Evolutionary conservation across 192 early-diverging fungal genomes (phyloP).

Genomic region (Umbelopsis sp.): DNA sequence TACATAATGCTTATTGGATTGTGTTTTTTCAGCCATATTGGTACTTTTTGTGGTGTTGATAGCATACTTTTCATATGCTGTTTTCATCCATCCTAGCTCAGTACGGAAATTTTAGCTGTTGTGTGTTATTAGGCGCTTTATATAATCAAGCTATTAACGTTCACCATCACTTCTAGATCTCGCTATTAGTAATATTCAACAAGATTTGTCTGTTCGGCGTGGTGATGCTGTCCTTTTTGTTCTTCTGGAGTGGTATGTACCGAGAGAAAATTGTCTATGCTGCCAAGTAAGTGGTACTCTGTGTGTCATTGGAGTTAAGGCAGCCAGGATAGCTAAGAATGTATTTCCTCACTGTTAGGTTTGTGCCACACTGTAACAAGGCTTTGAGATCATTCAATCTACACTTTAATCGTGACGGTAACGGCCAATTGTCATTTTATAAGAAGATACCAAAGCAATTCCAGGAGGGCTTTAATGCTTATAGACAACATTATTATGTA

Average conservation of each 20-base stretch:
- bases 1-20: not conserved
- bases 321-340: not conserved
- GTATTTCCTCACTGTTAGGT: conserved; percentile 33
- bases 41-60: conserved; percentile 36
- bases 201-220: conserved; percentile 36
- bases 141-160: not conserved
- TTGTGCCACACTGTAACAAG: conserved; percentile 60
- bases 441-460: conserved; percentile 54
- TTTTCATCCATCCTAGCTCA: conserved; percentile 52
- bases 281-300: conserved; percentile 44
- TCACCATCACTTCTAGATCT: conserved; percentile 20
- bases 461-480: conserved; percentile 54
- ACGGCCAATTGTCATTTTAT: conserved; percentile 51
- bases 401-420: conserved; percentile 50
- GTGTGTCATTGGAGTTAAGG: not conserved
- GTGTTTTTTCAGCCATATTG: conserved; percentile 27
- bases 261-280: conserved; percentile 57
- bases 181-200: conserved; percentile 39
- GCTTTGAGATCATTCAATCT: conserved; percentile 57
- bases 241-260: conserved; percentile 57
- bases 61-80: conserved; percentile 51
- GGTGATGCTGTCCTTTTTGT: conserved; percentile 49
- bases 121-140: not conserved
- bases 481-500: conserved; percentile 49
- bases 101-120: conserved; percentile 28